phyloP scores from a whole-genome alignment of 108 stramenopile species.

The Ochromonas danica region DNA sequence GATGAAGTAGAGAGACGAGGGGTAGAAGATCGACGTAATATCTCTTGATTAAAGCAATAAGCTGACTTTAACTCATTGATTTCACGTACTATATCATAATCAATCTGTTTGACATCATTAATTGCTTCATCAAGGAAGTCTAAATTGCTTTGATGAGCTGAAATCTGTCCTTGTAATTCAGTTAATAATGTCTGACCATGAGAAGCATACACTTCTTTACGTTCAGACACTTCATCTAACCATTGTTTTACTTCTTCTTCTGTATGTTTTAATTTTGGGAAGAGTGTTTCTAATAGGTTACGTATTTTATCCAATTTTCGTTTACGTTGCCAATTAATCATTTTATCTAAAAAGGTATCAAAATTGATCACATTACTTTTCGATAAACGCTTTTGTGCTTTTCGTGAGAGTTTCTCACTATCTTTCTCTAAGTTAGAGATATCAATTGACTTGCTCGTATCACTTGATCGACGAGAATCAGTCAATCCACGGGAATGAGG shows the following conservation, averaged over 20 bases:
- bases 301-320: background rate
- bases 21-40: background rate
- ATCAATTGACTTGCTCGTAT: no score
- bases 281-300: background rate
- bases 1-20: background rate
- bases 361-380: background rate
- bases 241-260: background rate
- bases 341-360: background rate
- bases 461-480: no score
- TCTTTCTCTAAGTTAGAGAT: constrained; percentile 22
- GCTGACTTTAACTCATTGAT: background rate
- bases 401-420: background rate
- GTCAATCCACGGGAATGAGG: no score
- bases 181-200: background rate
- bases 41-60: background rate
- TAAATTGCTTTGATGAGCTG: background rate
- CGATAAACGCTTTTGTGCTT: background rate
- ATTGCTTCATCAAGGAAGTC: constrained; percentile 15
- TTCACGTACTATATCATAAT: constrained; percentile 14
- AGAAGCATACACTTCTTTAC: background rate
- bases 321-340: background rate
- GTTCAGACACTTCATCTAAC: background rate
- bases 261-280: constrained; percentile 19
- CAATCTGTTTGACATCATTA: background rate
- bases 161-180: background rate